Evolutionary conservation across 306 rosid genomes (phyloP).

Genomic region (Quercus engelmannii): DNA sequence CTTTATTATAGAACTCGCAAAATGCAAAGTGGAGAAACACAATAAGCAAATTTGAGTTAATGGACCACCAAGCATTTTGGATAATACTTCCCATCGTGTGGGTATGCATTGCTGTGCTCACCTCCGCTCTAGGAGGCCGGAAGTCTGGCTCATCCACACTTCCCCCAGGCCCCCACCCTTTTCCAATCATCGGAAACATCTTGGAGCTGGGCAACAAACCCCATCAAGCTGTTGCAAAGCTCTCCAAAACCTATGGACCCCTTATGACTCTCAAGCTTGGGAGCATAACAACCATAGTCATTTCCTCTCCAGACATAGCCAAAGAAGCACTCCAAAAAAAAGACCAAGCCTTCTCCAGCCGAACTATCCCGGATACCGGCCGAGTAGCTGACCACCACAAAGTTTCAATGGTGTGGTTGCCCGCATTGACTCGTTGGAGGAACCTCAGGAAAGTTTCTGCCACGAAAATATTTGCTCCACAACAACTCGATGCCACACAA

Average conservation of each 20-base stretch:
- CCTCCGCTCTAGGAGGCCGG: not conserved
- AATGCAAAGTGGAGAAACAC: not conserved
- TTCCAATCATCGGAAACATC: constrained; percentile 51
- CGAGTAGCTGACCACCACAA: not conserved
- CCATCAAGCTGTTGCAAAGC: constrained; percentile 24
- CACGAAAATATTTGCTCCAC: not conserved
- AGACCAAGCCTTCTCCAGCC: not conserved
- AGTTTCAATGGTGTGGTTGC: not conserved
- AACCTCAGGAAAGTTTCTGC: constrained; percentile 2
- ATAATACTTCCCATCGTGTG: not conserved
- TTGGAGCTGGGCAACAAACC: constrained; percentile 38
- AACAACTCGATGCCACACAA: not conserved
- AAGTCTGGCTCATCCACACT: not conserved
- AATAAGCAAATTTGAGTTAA: not conserved
- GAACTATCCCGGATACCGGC: not conserved
- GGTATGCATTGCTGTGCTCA: not conserved
- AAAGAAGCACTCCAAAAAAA: constrained; percentile 2
- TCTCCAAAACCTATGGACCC: constrained; percentile 25
- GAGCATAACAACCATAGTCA: constrained; percentile 20
- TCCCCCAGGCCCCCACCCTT: constrained; percentile 53
- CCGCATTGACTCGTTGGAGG: not conserved
- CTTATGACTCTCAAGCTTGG: constrained; percentile 22
- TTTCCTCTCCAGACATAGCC: constrained; percentile 21
- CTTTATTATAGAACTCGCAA: too few relatives aligned
- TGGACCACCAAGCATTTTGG: not conserved